These are phyloP conservation scores for Diplotaxis tenuifolia DNA, from an alignment of 345 rosid species.

Conservation along the genomic window DNA sequence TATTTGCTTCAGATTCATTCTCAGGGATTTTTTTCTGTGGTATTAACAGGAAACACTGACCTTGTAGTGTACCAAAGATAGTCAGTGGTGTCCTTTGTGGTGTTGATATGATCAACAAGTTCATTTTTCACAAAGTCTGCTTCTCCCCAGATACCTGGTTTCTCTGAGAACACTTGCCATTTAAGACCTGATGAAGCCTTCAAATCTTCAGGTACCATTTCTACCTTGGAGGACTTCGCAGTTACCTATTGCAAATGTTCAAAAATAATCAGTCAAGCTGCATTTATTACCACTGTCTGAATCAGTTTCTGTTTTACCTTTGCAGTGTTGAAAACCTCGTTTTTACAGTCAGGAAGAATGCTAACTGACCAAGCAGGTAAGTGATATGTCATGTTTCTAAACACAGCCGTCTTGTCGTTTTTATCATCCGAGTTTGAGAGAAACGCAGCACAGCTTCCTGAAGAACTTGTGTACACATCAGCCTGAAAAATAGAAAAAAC, in stretches of 20 bases:
- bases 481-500: slow-evolving; percentile 46
- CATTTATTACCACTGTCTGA: neutral
- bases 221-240: slow-evolving; percentile 61
- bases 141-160: slow-evolving; percentile 75
- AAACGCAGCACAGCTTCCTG: slow-evolving; percentile 80
- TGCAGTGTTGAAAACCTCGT: slow-evolving; percentile 73
- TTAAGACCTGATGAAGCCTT: slow-evolving; percentile 47
- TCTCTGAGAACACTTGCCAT: slow-evolving; percentile 76
- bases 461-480: slow-evolving; percentile 60
- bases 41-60: slow-evolving; percentile 40
- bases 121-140: slow-evolving; percentile 55
- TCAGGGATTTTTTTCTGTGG: neutral
- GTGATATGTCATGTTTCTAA: slow-evolving; percentile 57
- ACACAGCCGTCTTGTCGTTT: slow-evolving; percentile 56
- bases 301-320: slow-evolving; percentile 48
- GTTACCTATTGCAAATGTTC: slow-evolving; percentile 52
- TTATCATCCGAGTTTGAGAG: slow-evolving; percentile 75
- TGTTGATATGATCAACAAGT: slow-evolving; percentile 80
- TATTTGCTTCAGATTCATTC: slow-evolving; percentile 18
- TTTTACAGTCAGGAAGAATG: slow-evolving; percentile 90
- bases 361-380: slow-evolving; percentile 98
- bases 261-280: neutral
- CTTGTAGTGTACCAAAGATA: slow-evolving; percentile 97
- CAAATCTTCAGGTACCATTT: slow-evolving; percentile 77
- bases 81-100: slow-evolving; percentile 81